phyloP scores from a whole-genome alignment of 352 stramenopile species.

The Phytophthora cryptogea region DNA sequence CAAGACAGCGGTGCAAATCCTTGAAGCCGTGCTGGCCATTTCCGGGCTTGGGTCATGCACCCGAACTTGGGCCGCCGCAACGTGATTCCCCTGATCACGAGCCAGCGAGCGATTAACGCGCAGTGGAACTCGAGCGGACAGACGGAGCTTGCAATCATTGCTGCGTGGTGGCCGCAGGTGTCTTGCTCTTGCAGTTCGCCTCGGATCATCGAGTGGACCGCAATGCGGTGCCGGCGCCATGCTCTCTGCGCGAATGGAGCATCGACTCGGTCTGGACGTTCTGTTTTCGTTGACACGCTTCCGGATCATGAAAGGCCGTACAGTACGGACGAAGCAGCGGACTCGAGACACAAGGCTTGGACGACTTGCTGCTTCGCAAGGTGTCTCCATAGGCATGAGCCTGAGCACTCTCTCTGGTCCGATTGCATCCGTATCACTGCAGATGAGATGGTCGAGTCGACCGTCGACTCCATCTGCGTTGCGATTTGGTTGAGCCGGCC shows the following conservation, averaged over 20 bases:
- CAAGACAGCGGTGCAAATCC: slow-evolving; percentile 11
- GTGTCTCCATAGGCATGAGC: too few relatives aligned
- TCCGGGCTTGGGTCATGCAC: background rate
- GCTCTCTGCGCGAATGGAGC: slow-evolving; percentile 7
- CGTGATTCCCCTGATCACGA: background rate
- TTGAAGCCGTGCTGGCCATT: slow-evolving; percentile 14
- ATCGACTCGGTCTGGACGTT: slow-evolving; percentile 2
- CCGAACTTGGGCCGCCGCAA: too few relatives aligned
- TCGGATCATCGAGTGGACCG: slow-evolving; percentile 9
- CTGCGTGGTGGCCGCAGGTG: slow-evolving; percentile 8
- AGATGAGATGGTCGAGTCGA: background rate
- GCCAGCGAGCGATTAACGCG: slow-evolving; percentile 19
- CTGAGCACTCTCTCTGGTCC: background rate
- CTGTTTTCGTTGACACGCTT: slow-evolving; percentile 6
- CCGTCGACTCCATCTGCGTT: background rate
- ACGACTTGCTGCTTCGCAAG: too few relatives aligned
- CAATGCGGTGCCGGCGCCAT: slow-evolving; percentile 7
- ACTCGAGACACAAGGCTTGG: too few relatives aligned
- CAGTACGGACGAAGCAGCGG: too few relatives aligned
- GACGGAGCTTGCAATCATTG: slow-evolving; percentile 20
- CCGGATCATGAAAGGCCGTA: slow-evolving; percentile 12
- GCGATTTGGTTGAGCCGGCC: slow-evolving; percentile 2
- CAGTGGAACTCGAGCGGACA: slow-evolving; percentile 13
- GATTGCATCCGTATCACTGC: background rate
- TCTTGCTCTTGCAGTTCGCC: slow-evolving; percentile 12